Percentiles rank a stretch among this genome's conserved stretches.
These are phyloP conservation scores for Quercus lobata DNA, from an alignment of 331 rosid species.

Conservation along the genomic window DNA sequence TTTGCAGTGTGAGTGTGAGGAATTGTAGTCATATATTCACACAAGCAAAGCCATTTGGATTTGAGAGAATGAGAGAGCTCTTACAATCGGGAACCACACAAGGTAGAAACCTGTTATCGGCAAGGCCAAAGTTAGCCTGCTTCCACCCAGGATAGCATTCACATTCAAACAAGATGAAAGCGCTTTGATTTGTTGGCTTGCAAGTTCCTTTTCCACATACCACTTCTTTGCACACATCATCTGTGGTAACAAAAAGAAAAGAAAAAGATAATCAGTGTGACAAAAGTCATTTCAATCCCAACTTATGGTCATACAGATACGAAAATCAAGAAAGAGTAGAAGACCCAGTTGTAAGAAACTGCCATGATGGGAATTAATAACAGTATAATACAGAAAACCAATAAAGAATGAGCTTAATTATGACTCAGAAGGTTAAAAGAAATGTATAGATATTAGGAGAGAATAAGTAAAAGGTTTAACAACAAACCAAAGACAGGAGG, in stretches of 20 bases:
- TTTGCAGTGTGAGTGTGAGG: not conserved
- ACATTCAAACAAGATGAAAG: conserved; percentile 53
- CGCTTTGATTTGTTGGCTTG: conserved; percentile 47
- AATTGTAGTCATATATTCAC: not conserved
- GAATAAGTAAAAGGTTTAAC: not conserved
- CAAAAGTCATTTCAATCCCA: not conserved
- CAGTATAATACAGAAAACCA: not conserved
- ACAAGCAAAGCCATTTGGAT: not conserved
- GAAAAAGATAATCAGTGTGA: not conserved
- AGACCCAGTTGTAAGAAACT: not conserved
- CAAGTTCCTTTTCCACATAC: conserved; percentile 86
- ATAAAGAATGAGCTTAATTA: not conserved
- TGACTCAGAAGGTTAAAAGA: not conserved
- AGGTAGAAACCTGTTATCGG: conserved; percentile 59
- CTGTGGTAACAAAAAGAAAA: conserved; percentile 30
- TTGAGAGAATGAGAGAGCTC: not conserved
- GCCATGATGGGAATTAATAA: not conserved
- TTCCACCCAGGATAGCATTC: conserved; percentile 79
- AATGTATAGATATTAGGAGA: conserved; percentile 4
- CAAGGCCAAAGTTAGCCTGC: conserved; percentile 30
- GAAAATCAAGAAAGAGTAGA: not conserved
- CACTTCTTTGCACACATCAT: conserved; percentile 56
- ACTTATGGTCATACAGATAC: not conserved
- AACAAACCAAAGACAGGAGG: conserved; percentile 63
- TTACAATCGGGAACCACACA: conserved; percentile 83